Percentiles rank a stretch among this genome's conserved stretches.
These are phyloP conservation scores for Candida glucosophila DNA, from an alignment of 1,139 yeast species.

Conservation along the genomic window DNA sequence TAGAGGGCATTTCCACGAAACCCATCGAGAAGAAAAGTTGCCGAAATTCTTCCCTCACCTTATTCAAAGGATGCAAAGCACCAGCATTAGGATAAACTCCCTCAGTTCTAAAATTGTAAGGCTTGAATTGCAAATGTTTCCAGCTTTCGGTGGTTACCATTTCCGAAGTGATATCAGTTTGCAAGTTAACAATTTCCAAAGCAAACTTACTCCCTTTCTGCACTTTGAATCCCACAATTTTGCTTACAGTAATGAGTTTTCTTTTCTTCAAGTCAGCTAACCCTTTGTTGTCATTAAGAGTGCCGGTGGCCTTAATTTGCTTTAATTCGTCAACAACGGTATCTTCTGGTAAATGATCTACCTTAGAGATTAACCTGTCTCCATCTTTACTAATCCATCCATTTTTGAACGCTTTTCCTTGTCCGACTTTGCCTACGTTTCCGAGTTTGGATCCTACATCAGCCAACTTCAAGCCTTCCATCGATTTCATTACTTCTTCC, in stretches of 20 bases:
- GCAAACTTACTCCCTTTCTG: constrained; percentile 81
- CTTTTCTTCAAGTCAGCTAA: constrained; percentile 87
- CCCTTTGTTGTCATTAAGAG: constrained; percentile 53
- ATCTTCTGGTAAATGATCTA: constrained; percentile 49
- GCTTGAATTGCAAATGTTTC: constrained; percentile 81
- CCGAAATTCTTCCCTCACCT: constrained; percentile 95
- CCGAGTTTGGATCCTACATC: constrained; percentile 80
- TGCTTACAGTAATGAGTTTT: constrained; percentile 67
- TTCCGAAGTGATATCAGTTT: constrained; percentile 93
- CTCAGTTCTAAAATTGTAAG: constrained; percentile 92
- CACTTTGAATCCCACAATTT: constrained; percentile 68
- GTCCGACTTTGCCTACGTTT: constrained; percentile 81
- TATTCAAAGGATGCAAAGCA: constrained; percentile 91
- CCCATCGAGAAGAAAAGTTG: constrained; percentile 97
- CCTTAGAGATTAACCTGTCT: constrained; percentile 61
- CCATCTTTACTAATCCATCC: constrained; percentile 93
- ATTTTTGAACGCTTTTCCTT: constrained; percentile 96
- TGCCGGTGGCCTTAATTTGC: constrained; percentile 50
- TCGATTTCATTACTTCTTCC: constrained; percentile 61
- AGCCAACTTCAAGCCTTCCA: constrained; percentile 74
- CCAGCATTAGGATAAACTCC: constrained; percentile 84
- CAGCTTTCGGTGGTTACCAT: constrained; percentile 79
- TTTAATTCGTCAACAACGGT: constrained; percentile 57
- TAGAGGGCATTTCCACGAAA: constrained; percentile 97
- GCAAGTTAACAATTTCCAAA: constrained; percentile 67